A percentile compares a stretch with the other conserved stretches of the same genome.
Evolutionary conservation across 192 early-diverging fungal species (phyloP).

Genomic region (Jimgerdemannia flammicorona): DNA sequence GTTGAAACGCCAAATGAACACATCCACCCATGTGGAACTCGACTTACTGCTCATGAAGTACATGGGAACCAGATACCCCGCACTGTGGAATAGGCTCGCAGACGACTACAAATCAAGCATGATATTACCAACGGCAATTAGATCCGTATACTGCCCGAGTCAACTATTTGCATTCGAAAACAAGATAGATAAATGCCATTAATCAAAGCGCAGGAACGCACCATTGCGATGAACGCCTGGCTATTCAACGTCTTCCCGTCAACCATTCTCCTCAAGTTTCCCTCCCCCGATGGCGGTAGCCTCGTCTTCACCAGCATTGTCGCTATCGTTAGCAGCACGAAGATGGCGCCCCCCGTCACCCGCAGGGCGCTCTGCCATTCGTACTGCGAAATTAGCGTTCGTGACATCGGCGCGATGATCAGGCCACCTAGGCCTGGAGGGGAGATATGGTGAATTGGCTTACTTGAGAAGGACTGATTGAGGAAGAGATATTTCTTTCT

Average conservation of each 20-base stretch:
- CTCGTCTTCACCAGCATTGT: constrained; percentile 35
- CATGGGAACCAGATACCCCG: constrained; percentile 49
- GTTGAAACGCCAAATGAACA: too few relatives aligned
- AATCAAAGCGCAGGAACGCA: too few relatives aligned
- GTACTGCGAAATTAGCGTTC: constrained; percentile 27
- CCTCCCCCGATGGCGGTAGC: not conserved
- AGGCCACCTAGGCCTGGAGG: constrained; percentile 40
- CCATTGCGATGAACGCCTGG: constrained; percentile 34
- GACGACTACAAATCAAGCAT: constrained; percentile 20
- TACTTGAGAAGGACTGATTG: constrained; percentile 21
- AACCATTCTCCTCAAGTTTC: too few relatives aligned
- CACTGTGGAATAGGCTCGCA: constrained; percentile 24
- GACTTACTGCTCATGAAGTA: constrained; percentile 23
- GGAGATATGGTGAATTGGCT: too few relatives aligned
- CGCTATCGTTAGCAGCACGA: constrained; percentile 27
- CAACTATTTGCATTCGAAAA: too few relatives aligned
- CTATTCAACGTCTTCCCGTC: not conserved
- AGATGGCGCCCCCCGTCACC: constrained; percentile 30
- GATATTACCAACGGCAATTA: too few relatives aligned
- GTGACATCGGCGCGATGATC: constrained; percentile 35
- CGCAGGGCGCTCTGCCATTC: constrained; percentile 42
- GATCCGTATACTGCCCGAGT: too few relatives aligned
- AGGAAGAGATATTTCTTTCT: too few relatives aligned
- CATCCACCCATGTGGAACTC: too few relatives aligned
- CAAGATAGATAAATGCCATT: too few relatives aligned